Conservation (phyloP, 805 yeast species). For the Kazachstania martiniae region DNA sequence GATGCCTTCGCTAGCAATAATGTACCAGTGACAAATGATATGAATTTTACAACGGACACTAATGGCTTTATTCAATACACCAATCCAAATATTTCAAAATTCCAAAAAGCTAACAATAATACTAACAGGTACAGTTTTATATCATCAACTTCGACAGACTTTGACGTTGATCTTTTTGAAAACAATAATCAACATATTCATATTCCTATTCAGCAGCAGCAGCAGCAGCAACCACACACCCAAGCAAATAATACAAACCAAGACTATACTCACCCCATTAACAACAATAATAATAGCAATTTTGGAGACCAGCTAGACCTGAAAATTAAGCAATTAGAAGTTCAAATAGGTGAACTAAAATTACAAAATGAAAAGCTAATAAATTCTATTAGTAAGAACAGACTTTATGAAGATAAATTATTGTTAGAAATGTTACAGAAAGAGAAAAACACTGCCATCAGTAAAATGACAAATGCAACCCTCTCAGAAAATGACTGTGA, state of each 20-base stretch:
- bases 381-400: conserved; percentile 19
- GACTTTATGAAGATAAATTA: conserved; percentile 19
- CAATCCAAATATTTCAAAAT: no score
- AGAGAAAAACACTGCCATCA: conserved; percentile 21
- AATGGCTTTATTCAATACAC: conserved; percentile 13
- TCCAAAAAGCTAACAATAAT: no score
- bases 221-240: conserved; percentile 1
- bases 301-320: conserved; percentile 11
- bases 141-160: conserved; percentile 24
- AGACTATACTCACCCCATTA: not conserved
- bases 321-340: conserved; percentile 25
- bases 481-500: not conserved
- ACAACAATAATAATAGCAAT: conserved; percentile 1
- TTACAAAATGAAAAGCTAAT: conserved; percentile 26
- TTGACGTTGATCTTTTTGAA: conserved; percentile 8
- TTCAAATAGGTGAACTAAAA: conserved; percentile 25
- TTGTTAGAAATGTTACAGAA: conserved; percentile 23
- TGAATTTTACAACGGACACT: conserved; percentile 9
- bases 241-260: not conserved
- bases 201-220: not conserved
- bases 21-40: conserved; percentile 5
- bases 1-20: not conserved
- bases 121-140: conserved; percentile 24
- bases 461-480: conserved; percentile 7
- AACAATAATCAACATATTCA: not conserved